phyloP scores from a whole-genome alignment of 129 eudicot species.

The Smallanthus sonchifolius region DNA sequence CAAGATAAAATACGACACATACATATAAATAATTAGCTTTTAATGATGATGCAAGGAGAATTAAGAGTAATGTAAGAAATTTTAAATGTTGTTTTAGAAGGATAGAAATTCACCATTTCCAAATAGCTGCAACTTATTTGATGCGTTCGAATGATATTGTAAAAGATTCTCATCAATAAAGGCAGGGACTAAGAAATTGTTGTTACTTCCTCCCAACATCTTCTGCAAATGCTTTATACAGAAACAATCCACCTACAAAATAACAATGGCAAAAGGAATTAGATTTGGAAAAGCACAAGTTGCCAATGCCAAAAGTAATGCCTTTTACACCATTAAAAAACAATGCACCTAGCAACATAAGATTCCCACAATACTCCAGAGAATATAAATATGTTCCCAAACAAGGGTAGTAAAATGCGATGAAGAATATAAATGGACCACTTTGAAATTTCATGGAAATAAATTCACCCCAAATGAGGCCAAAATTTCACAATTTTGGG shows the following conservation, averaged over 20 bases:
- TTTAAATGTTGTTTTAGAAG: not conserved
- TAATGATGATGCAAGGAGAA: not conserved
- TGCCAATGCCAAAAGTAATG: constrained; percentile 16
- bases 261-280: constrained; percentile 10
- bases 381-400: constrained; percentile 28
- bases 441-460: not conserved
- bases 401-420: constrained; percentile 4
- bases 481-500: constrained; percentile 2
- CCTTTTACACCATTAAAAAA: constrained; percentile 2
- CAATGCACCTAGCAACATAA: constrained; percentile 18
- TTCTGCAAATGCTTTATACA: constrained; percentile 15
- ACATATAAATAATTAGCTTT: not conserved
- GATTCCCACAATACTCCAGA: constrained; percentile 29
- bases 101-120: constrained; percentile 50
- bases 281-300: constrained; percentile 23
- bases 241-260: constrained; percentile 32
- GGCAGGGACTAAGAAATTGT: constrained; percentile 44
- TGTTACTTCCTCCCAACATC: constrained; percentile 75
- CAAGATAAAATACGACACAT: not conserved
- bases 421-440: not conserved
- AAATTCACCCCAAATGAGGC: not conserved
- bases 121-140: constrained; percentile 75
- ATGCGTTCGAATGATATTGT: constrained; percentile 44
- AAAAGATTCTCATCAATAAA: constrained; percentile 55
- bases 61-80: not conserved